Evolutionary conservation across 805 yeast species (phyloP), one percentile per base, ranked within the genome.

Genomic region (Scheffersomyces lignosus): DNA sequence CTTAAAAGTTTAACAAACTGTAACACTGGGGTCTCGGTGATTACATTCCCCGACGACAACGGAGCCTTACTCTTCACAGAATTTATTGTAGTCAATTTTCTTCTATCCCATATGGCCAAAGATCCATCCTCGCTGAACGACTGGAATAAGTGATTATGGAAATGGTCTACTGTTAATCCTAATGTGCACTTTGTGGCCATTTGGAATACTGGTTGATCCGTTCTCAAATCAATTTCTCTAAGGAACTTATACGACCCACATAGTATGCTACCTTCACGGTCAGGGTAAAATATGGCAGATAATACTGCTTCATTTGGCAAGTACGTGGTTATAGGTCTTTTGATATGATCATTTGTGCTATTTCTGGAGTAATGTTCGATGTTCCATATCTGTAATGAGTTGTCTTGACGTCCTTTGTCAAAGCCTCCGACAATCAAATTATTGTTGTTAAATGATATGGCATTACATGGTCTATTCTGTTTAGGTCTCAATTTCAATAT

Each of bases 91-190:
- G 70, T 58, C 31, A 86, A 55, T 45, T 75, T 81, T 45, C 95
- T 67, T 44, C 87, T 71, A 56, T 86, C 95, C 87, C 90, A 90
- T 5, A 90, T 70, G 0, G 91, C 82, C 33, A 89, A 62, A 0
- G 93, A 77, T 1, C 96, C 96, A 51, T 86, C 91, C 48, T 89
- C 96, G 34, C 87, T 78, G 44, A 77, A 77, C 0, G 95, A 81
- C 13, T 87, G 78, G 57, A 90, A 87, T 43, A 77, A 71, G 58
- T 77, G 73, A 9, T 72, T 73, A 51, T 81, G 79, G 52, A 78
- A 78, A 3, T 85, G 91, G 53, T 87, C 90, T 20, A 81, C 66
- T 6, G 77, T 70, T 31, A 90, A 71, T 14, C 84, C 84, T 48
- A 78, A 70, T 0, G 89, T 79, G 41, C 86, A 77, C 48, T 82